Evolutionary conservation across 2,329 filamentous ascomycete genomes (phyloP).

Genomic region (Xylaria sp.): DNA sequence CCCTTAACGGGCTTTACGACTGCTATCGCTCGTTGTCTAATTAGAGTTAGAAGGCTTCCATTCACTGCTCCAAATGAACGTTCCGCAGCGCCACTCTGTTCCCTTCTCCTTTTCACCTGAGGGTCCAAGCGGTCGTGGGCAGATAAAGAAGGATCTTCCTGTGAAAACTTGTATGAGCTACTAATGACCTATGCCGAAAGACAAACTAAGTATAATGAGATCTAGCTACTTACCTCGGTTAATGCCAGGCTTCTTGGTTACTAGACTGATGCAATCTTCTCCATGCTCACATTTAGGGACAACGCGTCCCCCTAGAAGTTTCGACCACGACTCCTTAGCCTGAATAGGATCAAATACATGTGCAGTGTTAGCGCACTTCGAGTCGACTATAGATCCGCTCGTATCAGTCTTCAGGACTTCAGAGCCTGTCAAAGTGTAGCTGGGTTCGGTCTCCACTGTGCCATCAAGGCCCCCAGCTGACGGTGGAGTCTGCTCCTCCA

Average conservation of each 20-base stretch:
- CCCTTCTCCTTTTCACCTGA: constrained; percentile 85
- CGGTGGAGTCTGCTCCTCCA: constrained; percentile 28
- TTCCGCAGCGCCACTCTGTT: constrained; percentile 87
- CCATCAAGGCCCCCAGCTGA: constrained; percentile 28
- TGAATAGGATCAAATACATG: constrained; percentile 73
- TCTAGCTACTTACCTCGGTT: constrained; percentile 70
- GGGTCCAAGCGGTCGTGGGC: constrained; percentile 79
- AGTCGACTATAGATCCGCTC: constrained; percentile 19
- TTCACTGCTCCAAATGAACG: constrained; percentile 78
- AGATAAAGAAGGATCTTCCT: constrained; percentile 73
- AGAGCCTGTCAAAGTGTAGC: background rate
- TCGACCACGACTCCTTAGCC: constrained; percentile 85
- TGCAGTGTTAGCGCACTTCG: constrained; percentile 41
- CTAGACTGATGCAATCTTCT: constrained; percentile 84
- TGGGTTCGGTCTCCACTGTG: constrained; percentile 30
- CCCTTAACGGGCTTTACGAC: too few species aligned
- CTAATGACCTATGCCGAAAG: background rate
- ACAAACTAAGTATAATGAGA: background rate
- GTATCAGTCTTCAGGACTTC: constrained; percentile 14
- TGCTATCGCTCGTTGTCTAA: too few species aligned
- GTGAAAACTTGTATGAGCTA: constrained; percentile 9
- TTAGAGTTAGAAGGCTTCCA: constrained; percentile 54
- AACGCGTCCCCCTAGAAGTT: constrained; percentile 78
- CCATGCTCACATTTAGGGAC: constrained; percentile 86
- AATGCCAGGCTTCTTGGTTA: constrained; percentile 88